A percentile compares a stretch with the other conserved stretches of the same genome.
Conservation (phyloP, 2,329 filamentous ascomycete genomes). For the Onygenales sp. region DNA sequence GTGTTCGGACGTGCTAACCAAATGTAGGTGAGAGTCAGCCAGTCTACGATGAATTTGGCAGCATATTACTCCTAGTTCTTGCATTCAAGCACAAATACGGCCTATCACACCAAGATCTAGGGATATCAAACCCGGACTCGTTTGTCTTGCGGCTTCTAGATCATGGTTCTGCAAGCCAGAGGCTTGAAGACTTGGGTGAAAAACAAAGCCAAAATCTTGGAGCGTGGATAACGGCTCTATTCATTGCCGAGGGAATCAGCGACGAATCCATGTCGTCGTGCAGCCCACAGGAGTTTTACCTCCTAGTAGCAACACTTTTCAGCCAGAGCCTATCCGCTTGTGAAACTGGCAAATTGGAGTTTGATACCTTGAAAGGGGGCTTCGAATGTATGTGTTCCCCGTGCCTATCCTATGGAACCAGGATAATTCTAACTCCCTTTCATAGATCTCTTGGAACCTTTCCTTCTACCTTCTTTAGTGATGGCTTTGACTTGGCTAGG, state of each 20-base stretch:
- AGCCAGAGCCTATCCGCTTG: conserved; percentile 52
- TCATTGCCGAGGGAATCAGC: conserved; percentile 52
- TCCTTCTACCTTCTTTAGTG: conserved; percentile 52
- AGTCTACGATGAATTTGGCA: conserved; percentile 57
- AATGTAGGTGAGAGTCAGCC: conserved; percentile 49
- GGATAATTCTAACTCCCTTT: conserved; percentile 5
- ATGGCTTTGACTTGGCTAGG: conserved; percentile 51
- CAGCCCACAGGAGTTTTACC: conserved; percentile 55
- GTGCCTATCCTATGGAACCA: conserved; percentile 5
- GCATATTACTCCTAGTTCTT: conserved; percentile 49
- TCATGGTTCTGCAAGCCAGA: conserved; percentile 36
- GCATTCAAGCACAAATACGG: conserved; percentile 50
- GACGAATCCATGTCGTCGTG: conserved; percentile 57
- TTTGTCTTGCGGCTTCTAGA: conserved; percentile 49
- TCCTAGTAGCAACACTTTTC: conserved; percentile 53
- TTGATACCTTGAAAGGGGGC: conserved; percentile 51
- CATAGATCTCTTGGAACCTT: conserved; percentile 52
- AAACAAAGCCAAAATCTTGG: conserved; percentile 49
- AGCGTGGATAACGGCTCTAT: conserved; percentile 53
- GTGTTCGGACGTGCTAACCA: conserved; percentile 9
- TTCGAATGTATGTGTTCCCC: conserved; percentile 45
- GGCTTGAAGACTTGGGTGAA: conserved; percentile 42
- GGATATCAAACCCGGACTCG: conserved; percentile 39
- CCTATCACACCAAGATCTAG: conserved; percentile 43
- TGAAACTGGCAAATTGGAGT: conserved; percentile 43